Percentiles rank a stretch among this genome's conserved stretches.
These are phyloP conservation scores for Candida railenensis DNA, from an alignment of 805 yeast genomes.

Conservation along the genomic window DNA sequence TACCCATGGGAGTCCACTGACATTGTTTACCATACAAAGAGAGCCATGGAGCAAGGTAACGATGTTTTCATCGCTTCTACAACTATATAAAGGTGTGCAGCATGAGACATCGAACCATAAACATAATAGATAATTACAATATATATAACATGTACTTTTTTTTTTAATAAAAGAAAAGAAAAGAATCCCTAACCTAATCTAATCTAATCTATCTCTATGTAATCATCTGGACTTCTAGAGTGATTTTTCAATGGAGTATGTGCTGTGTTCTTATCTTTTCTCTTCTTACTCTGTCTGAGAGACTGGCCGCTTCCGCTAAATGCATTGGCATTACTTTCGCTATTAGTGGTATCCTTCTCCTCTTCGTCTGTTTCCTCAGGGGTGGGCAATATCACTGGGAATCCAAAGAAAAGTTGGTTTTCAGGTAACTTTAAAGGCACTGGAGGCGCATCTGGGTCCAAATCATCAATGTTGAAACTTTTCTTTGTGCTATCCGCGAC, in stretches of 20 bases:
- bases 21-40: conserved; percentile 68
- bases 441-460: conserved; percentile 62
- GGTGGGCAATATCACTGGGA: conserved; percentile 60
- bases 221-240: conserved; percentile 73
- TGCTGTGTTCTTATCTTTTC: conserved; percentile 54
- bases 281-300: conserved; percentile 65
- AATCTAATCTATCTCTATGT: conserved; percentile 68
- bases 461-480: conserved; percentile 36
- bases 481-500: conserved; percentile 12
- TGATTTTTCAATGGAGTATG: conserved; percentile 61
- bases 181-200: no score
- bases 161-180: no score
- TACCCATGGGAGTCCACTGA: conserved; percentile 85
- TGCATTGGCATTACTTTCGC: conserved; percentile 17
- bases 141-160: no score
- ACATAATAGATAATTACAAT: not conserved
- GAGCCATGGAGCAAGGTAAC: conserved; percentile 73
- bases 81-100: conserved; percentile 4
- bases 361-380: conserved; percentile 23
- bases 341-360: conserved; percentile 30
- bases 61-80: conserved; percentile 49
- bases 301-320: conserved; percentile 75
- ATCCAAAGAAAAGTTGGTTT: conserved; percentile 92
- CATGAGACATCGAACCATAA: not conserved
- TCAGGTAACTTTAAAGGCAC: conserved; percentile 72